Conservation (phyloP, 352 stramenopile genomes). For the Phytophthora aleatoria region DNA sequence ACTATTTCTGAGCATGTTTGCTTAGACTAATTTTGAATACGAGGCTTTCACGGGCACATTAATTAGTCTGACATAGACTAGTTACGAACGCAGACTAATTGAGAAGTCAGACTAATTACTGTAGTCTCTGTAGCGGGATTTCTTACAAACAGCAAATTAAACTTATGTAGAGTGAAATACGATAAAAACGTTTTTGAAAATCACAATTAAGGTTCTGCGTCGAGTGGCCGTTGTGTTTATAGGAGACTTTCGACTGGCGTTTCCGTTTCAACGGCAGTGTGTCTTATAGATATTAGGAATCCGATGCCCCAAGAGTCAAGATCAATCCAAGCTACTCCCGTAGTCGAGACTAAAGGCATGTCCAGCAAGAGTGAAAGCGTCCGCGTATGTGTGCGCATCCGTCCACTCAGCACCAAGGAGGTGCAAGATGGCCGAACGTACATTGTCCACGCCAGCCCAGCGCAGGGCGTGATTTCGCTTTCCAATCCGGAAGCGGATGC, state of each 20-base stretch:
- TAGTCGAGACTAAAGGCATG: slow-evolving; percentile 4
- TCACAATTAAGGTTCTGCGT: neutral
- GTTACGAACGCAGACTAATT: no score
- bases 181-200: no score
- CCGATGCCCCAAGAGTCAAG: slow-evolving; percentile 17
- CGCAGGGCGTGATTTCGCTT: slow-evolving; percentile 86
- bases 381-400: slow-evolving; percentile 93
- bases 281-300: neutral
- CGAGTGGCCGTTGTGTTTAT: slow-evolving; percentile 1
- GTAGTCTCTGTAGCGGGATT: no score
- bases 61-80: no score
- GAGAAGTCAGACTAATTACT: no score
- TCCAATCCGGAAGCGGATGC: slow-evolving; percentile 80
- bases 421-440: slow-evolving; percentile 87
- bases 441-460: slow-evolving; percentile 81
- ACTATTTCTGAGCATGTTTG: no score
- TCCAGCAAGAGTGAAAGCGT: slow-evolving; percentile 82
- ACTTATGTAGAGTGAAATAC: no score
- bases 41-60: no score
- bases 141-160: no score
- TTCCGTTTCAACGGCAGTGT: slow-evolving; percentile 19
- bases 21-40: no score
- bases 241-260: neutral
- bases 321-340: neutral
- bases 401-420: slow-evolving; percentile 93